Evolutionary conservation across 1,284 basidiomycete genomes (phyloP).

Genomic region (Stereum hirsutum): DNA sequence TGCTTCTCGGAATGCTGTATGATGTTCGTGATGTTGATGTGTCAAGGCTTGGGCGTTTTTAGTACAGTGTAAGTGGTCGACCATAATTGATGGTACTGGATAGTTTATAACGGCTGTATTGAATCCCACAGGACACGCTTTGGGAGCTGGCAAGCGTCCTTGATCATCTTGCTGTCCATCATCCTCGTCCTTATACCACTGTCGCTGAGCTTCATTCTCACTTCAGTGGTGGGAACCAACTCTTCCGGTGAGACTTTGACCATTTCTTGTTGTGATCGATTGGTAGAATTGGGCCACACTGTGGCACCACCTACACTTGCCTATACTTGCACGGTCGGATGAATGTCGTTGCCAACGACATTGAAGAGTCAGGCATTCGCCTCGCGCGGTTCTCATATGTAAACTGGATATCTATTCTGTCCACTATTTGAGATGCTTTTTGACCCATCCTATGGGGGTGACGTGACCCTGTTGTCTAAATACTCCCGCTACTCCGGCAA

Average conservation of each 20-base stretch:
- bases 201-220: conserved; percentile 48
- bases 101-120: background rate
- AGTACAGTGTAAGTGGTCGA: conserved; percentile 35
- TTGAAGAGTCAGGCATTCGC: too few species aligned
- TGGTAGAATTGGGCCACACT: too few species aligned
- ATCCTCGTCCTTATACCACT: conserved; percentile 57
- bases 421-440: too few species aligned
- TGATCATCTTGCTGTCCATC: conserved; percentile 42
- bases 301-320: too few species aligned
- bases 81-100: background rate
- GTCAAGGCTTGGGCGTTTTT: conserved; percentile 48
- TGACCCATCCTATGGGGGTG: too few species aligned
- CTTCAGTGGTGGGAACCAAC: conserved; percentile 21
- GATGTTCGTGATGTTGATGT: conserved; percentile 57
- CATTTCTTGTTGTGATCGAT: conserved; percentile 2
- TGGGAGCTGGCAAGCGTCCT: conserved; percentile 54
- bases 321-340: too few species aligned
- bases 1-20: conserved; percentile 64
- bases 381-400: too few species aligned
- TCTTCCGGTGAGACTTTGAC: conserved; percentile 4
- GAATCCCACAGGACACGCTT: conserved; percentile 55
- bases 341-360: too few species aligned
- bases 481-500: too few species aligned
- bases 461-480: too few species aligned
- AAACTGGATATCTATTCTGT: too few species aligned